Conservation (phyloP, 73 alveolate genomes). For the Blepharisma stoltei region DNA sequence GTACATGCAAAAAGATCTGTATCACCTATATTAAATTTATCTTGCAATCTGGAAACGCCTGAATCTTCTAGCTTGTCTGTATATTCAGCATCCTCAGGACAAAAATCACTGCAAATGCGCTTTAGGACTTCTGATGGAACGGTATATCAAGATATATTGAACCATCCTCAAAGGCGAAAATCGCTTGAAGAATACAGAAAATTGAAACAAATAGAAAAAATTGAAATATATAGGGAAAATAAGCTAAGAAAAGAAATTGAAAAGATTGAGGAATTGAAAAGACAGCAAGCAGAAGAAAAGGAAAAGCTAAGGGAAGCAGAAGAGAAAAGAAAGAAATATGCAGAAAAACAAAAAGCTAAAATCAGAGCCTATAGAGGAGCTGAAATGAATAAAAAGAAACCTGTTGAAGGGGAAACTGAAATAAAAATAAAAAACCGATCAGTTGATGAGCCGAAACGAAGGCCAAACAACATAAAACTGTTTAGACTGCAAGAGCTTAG, state of each 20-base stretch:
- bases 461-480: too few species aligned
- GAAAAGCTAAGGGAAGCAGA: not conserved
- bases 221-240: conserved; percentile 19
- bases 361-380: not conserved
- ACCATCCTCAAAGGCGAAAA: not conserved
- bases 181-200: not conserved
- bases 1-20: too few species aligned
- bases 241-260: conserved; percentile 22
- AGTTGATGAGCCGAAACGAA: not conserved
- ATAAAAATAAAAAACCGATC: not conserved
- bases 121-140: not conserved
- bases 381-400: not conserved
- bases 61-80: too few species aligned
- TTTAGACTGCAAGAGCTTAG: too few species aligned
- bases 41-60: too few species aligned
- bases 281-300: not conserved
- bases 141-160: not conserved
- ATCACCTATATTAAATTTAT: too few species aligned
- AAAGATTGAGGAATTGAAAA: conserved; percentile 18
- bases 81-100: too few species aligned
- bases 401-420: not conserved
- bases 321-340: conserved; percentile 6
- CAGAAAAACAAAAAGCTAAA: conserved; percentile 4
- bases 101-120: too few species aligned
- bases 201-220: conserved; percentile 7